Evolutionary conservation across 2,329 filamentous ascomycete species (phyloP), one percentile per base, ranked within the genome.

Genomic region (Endoconidiophora polonica): DNA sequence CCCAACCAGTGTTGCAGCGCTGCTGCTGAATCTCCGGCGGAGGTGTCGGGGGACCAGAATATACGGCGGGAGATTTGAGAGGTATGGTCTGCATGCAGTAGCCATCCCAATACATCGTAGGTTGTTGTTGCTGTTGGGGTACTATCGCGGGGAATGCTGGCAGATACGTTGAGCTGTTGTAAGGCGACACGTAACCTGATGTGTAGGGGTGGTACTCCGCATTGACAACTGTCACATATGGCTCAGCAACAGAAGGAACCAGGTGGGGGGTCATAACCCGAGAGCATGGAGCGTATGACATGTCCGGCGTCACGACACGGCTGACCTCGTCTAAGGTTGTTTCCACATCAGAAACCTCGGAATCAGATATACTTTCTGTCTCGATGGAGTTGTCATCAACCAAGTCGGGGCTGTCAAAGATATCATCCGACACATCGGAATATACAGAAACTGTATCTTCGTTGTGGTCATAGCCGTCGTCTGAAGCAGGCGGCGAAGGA

Each of bases 301-400:
- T 66, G 57, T 66, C 65, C 54, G 68, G 65, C 47, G 70, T 66
- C 5, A 33, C 29, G 9, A 33, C 29, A 12, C 29, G 29, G 9
- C 2, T 33, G 12, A 3, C 7, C 29, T 33, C 29, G 29, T 33
- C 29, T 9, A 33, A 33, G 7, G 12, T 12, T 9, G 29, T 33
- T 7, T 33, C 29, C 29, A 33, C 29, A 33, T 33, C 29, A 55
- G 66, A 63, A 55, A 66, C 64, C 48, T 67, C 63, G 33, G 69
- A 60, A 54, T 66, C 62, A 50, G 66, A 65, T 53, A 70, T 62
- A n/a, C 57, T 63, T 62, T 74, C 70, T 56, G 62, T 64, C 56
- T 63, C 60, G 68, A 71, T 67, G 66, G 71, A 72, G 61, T 68
- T 58, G 56, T 59, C 60, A 56, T 68, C 65, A 10, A 33, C 29